A percentile compares a stretch with the other conserved stretches of the same genome.
Evolutionary conservation across 352 stramenopile species (phyloP).

Genomic region (Plasmopara halstedii): DNA sequence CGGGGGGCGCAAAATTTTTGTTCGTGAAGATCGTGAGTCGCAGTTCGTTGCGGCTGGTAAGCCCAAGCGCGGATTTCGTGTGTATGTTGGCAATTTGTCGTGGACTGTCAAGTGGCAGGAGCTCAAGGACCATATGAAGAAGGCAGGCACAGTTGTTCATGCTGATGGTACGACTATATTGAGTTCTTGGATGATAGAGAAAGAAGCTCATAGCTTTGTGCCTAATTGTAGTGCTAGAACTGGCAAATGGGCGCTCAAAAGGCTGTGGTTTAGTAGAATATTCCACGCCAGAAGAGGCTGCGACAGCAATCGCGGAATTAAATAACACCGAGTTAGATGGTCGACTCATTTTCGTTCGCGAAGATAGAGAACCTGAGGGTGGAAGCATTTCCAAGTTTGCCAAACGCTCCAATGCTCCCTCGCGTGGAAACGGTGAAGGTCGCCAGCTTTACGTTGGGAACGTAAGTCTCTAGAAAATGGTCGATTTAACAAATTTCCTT

Average conservation of each 20-base stretch:
- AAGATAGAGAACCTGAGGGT: conserved; percentile 69
- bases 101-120: conserved; percentile 93
- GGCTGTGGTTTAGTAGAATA: conserved; percentile 79
- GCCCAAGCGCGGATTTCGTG: conserved; percentile 41
- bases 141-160: conserved; percentile 71
- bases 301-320: conserved; percentile 82
- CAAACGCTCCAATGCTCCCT: conserved; percentile 21
- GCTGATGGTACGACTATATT: conserved; percentile 41
- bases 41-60: conserved; percentile 14
- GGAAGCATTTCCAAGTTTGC: conserved; percentile 69
- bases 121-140: conserved; percentile 95
- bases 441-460: conserved; percentile 72
- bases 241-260: conserved; percentile 86
- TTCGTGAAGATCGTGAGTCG: conserved; percentile 89
- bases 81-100: conserved; percentile 89
- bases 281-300: conserved; percentile 58
- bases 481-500: not conserved
- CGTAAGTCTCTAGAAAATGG: conserved; percentile 26
- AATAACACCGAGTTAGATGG: conserved; percentile 91
- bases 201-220: not conserved
- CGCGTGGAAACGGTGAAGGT: conserved; percentile 15
- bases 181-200: not conserved
- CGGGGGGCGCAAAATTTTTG: conserved; percentile 89
- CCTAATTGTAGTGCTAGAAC: conserved; percentile 47
- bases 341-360: conserved; percentile 82